A percentile compares a stretch with the other conserved stretches of the same genome.
These are phyloP conservation scores for Dendrobium chrysotoxum DNA, from an alignment of 106 monocot genomes.

Conservation along the genomic window DNA sequence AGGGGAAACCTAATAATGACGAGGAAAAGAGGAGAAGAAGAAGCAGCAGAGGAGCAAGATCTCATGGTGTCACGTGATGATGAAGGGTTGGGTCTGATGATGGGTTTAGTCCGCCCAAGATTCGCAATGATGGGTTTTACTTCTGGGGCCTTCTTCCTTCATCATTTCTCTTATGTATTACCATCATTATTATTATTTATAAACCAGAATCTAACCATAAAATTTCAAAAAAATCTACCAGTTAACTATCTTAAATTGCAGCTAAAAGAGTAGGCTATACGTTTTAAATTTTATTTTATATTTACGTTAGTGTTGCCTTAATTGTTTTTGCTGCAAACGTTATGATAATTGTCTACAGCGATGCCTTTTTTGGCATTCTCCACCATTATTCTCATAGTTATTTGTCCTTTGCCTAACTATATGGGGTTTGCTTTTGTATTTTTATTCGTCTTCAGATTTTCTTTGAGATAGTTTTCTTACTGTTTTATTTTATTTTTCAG, in stretches of 20 bases:
- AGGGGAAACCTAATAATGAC: not conserved
- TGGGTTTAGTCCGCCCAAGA: conserved; percentile 12
- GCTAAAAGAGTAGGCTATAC: too few relatives aligned
- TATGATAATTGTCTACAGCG: not conserved
- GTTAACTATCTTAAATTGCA: not conserved
- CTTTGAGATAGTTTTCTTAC: too few relatives aligned
- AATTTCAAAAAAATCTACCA: not conserved
- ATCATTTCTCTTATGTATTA: conserved; percentile 5
- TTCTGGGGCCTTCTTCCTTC: conserved; percentile 8
- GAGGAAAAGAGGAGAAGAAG: not conserved
- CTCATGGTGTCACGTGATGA: conserved; percentile 13
- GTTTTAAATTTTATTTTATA: too few relatives aligned
- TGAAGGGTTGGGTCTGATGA: conserved; percentile 6
- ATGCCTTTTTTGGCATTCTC: not conserved
- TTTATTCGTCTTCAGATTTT: too few relatives aligned
- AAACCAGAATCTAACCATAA: not conserved
- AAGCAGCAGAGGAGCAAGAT: not conserved
- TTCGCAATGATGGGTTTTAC: conserved; percentile 13
- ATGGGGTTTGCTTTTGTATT: too few relatives aligned
- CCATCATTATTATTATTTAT: not conserved
- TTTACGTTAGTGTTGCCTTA: too few relatives aligned
- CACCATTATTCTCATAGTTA: not conserved
- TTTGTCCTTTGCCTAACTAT: too few relatives aligned
- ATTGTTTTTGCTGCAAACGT: too few relatives aligned
- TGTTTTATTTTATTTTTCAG: too few relatives aligned